These are phyloP conservation scores for Globisporangium nagaii DNA, from an alignment of 352 stramenopile species.

Conservation along the genomic window DNA sequence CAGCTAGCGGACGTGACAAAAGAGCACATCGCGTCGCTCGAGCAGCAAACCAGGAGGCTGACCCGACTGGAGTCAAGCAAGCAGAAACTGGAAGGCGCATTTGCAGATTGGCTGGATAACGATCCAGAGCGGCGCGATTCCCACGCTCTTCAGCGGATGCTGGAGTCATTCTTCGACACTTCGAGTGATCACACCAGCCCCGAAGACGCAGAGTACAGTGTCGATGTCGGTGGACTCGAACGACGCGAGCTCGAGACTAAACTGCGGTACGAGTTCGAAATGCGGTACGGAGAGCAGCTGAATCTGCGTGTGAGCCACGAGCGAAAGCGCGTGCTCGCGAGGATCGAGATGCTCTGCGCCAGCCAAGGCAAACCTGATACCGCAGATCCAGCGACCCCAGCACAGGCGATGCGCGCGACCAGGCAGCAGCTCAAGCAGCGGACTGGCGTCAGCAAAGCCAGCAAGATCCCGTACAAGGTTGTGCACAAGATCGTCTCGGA, in stretches of 20 bases:
- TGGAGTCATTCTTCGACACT: constrained; percentile 15
- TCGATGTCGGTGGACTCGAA: background rate
- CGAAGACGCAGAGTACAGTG: background rate
- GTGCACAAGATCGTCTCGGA: constrained; percentile 25
- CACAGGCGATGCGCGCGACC: background rate
- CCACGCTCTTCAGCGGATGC: constrained; percentile 9
- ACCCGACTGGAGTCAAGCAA: background rate
- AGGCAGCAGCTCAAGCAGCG: constrained; percentile 1
- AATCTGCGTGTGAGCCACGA: constrained; percentile 52
- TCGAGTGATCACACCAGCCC: background rate
- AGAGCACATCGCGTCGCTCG: constrained; percentile 19
- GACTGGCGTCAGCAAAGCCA: constrained; percentile 1
- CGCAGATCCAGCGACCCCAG: background rate
- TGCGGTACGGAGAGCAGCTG: constrained; percentile 44
- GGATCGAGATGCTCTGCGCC: constrained; percentile 42
- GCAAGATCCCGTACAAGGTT: constrained; percentile 16
- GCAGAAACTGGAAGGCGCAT: background rate
- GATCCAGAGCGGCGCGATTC: background rate
- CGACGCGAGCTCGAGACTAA: constrained; percentile 20
- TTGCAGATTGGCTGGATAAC: constrained; percentile 1
- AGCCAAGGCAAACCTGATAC: constrained; percentile 1
- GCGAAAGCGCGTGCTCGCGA: constrained; percentile 39
- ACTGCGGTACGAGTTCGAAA: constrained; percentile 45
- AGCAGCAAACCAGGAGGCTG: constrained; percentile 15
- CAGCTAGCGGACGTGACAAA: constrained; percentile 24